Conservation (phyloP, 176 grass and related monocot genomes). For the Puccinellia tenuiflora region DNA sequence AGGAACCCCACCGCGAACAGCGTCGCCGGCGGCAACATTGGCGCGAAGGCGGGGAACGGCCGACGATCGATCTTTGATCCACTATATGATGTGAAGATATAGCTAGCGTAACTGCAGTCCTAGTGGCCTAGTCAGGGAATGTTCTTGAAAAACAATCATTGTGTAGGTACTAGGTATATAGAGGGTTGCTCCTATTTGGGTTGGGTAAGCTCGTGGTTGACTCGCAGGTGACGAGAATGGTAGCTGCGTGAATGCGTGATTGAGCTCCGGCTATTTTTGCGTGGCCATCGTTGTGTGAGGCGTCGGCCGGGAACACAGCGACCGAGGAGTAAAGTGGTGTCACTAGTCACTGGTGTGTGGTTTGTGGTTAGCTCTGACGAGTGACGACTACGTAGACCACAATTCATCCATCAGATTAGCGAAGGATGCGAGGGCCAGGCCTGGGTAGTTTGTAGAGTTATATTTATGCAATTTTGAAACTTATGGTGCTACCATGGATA, state of each 20-base stretch:
- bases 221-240: neutral
- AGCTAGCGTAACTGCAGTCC: neutral
- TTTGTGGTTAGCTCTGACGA: neutral
- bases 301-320: neutral
- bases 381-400: neutral
- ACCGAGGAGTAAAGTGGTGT: neutral
- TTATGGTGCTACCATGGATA: too few species aligned
- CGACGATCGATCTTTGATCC: neutral
- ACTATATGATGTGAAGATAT: neutral
- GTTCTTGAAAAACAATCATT: neutral
- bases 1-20: constrained; percentile 44
- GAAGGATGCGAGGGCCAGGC: too few species aligned
- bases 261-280: neutral
- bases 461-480: too few species aligned
- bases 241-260: neutral
- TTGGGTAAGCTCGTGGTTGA: neutral
- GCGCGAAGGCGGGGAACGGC: too few species aligned
- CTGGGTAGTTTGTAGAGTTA: too few species aligned
- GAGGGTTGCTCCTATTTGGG: neutral
- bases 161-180: neutral
- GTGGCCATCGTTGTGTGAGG: neutral
- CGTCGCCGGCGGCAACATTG: constrained; percentile 8
- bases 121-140: neutral
- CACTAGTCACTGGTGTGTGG: too few species aligned
- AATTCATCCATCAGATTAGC: too few species aligned